Percentiles rank a stretch among this genome's conserved stretches.
phyloP scores from a whole-genome alignment of 371 early-diverging fungal species.

The Actinomucor elegans region DNA sequence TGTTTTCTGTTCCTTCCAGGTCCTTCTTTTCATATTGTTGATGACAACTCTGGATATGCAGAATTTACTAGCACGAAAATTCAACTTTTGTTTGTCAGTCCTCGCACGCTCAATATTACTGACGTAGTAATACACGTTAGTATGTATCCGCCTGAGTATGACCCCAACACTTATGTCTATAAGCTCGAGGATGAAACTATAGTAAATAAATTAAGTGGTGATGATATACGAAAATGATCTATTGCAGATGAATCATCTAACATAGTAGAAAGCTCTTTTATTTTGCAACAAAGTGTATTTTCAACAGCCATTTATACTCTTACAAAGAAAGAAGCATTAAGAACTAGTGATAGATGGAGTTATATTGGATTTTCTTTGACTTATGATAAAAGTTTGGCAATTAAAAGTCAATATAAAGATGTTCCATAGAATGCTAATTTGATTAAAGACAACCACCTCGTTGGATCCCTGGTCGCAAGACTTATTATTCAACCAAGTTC shows the following conservation, averaged over 20 bases:
- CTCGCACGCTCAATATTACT: neutral
- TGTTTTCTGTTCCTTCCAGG: neutral
- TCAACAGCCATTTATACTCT: neutral
- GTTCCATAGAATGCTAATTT: constrained; percentile 1
- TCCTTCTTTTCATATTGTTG: neutral
- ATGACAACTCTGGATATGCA: neutral
- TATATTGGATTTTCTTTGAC: constrained; percentile 6
- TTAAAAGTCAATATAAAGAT: neutral
- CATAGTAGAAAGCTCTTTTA: neutral
- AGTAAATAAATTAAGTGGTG: neutral
- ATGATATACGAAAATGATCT: neutral
- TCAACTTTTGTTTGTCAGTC: neutral
- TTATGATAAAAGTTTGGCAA: neutral
- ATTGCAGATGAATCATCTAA: neutral
- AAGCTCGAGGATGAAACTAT: neutral
- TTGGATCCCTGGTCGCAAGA: constrained; percentile 1
- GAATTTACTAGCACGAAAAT: neutral
- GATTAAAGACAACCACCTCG: neutral
- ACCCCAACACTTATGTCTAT: constrained; percentile 1
- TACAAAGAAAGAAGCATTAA: neutral
- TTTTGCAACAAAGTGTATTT: neutral
- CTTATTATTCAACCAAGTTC: constrained; percentile 14
- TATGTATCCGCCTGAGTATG: constrained; percentile 3
- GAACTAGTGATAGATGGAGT: constrained; percentile 9
- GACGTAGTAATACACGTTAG: neutral